phyloP scores from a whole-genome alignment of 169 alveolate species.

The Eimeria maxima region DNA sequence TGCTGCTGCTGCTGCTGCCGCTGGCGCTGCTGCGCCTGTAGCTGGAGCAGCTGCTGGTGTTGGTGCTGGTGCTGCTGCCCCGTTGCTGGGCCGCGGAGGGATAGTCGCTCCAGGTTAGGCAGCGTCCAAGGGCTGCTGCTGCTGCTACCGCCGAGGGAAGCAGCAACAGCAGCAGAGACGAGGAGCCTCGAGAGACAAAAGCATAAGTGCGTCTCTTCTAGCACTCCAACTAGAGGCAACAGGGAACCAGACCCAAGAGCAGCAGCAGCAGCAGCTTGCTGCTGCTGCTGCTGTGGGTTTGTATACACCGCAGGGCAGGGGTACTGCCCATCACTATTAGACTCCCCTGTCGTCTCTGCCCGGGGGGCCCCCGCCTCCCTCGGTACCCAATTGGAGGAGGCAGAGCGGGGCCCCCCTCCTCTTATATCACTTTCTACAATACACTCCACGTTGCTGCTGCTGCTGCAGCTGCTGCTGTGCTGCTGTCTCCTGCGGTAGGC shows the following conservation, averaged over 20 bases:
- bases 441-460: too few species aligned
- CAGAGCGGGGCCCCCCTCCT: too few species aligned
- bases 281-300: too few species aligned
- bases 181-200: conserved; percentile 1
- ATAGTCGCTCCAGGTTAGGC: not conserved
- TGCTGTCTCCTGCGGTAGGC: not conserved
- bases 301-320: too few species aligned
- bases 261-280: not conserved
- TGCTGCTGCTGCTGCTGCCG: conserved; percentile 52
- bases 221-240: not conserved
- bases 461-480: not conserved
- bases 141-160: not conserved
- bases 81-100: not conserved
- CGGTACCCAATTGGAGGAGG: too few species aligned
- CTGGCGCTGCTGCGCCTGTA: conserved; percentile 47
- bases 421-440: too few species aligned
- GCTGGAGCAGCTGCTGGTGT: too few species aligned
- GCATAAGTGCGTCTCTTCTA: conserved; percentile 30
- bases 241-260: not conserved
- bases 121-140: not conserved
- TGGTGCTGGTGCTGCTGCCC: conserved; percentile 61
- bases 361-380: too few species aligned
- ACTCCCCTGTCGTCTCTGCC: too few species aligned
- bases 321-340: too few species aligned
- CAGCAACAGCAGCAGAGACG: not conserved